Conservation (phyloP, 768 basidiomycete species). For the Pleurotus eryngii region DNA sequence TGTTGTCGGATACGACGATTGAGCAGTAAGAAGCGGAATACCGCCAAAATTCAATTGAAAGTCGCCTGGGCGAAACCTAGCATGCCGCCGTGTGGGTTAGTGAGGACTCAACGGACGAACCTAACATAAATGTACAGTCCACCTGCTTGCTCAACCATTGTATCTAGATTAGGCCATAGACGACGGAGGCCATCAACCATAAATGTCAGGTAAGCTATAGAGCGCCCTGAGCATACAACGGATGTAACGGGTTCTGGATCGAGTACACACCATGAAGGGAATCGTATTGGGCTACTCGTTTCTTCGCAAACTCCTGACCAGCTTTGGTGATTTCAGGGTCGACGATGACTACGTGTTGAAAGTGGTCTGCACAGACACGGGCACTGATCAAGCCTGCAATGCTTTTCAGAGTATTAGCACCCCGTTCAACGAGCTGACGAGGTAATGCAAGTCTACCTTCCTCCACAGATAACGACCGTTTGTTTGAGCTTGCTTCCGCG, state of each 20-base stretch:
- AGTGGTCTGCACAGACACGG: conserved; percentile 23
- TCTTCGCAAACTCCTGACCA: conserved; percentile 7
- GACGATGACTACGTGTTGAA: conserved; percentile 22
- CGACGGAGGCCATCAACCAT: conserved; percentile 12
- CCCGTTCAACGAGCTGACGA: background rate
- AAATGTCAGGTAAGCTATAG: conserved; percentile 10
- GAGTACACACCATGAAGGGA: conserved; percentile 10
- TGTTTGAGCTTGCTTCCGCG: background rate
- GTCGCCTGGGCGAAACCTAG: conserved; percentile 12
- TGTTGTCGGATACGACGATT: conserved; percentile 7
- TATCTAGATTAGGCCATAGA: conserved; percentile 19
- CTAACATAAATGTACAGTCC: conserved; percentile 11
- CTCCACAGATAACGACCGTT: conserved; percentile 22
- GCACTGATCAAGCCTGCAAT: conserved; percentile 23
- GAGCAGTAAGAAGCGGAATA: background rate
- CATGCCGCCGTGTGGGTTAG: background rate
- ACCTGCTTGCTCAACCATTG: conserved; percentile 9
- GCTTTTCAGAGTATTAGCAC: conserved; percentile 7
- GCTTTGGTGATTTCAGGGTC: conserved; percentile 20
- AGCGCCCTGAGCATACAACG: background rate
- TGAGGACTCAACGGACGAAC: background rate
- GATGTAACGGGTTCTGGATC: background rate
- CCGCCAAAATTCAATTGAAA: conserved; percentile 14
- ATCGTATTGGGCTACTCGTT: conserved; percentile 15
- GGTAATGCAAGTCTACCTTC: conserved; percentile 14